Base-by-base conservation (phyloP, 345 rosid genomes). In the Firmiana major region DNA sequence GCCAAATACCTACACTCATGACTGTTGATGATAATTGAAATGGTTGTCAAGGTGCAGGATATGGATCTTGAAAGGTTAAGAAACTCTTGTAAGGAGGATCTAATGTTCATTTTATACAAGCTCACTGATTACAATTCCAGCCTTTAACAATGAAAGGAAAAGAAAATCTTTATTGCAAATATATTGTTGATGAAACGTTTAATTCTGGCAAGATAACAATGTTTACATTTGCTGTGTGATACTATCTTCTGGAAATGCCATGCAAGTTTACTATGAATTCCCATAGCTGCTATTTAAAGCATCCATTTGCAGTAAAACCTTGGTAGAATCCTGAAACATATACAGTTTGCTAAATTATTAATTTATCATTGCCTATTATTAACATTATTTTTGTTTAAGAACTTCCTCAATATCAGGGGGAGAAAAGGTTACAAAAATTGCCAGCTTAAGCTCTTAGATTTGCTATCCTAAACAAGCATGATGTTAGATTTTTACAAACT, bases 1-100 rank as follows among this genome's bases (percentile, higher is more conserved):
- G 97, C 38, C 96, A 91, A 73, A 87, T 90, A 43, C 98, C 97
- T 0, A 90, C 86, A 12, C 84, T 95, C 0, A 24, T 88, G 74
- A 84, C 89, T 22, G 81, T 74, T 5, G 85, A 82, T 26, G 93
- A 91, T 57, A 79, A 83, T 4, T 86, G 53, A 79, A 15, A n/a
- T 49, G 46, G 16, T 59, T 48, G 26, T 42, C 66, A 45, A 77
- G 5, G 31, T 62, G 62, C 73, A 69, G 26, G 26, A 60, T 36
- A 34, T 7, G 38, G n/a, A 22, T 19, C 2, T 40, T 60, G 38
- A 40, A 51, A 22, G 15, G 10, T 57, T 53, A 0, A 53, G 58
- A 51, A 19, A 31, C 68, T 28, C 38, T 75, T 48, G 26, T 63
- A 59, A 38, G 28, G 78, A 60, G 34, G 62, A 79, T 77, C 46